Evolutionary conservation across 352 stramenopile species (phyloP).

Genomic region (Thalassiosira exigua): DNA sequence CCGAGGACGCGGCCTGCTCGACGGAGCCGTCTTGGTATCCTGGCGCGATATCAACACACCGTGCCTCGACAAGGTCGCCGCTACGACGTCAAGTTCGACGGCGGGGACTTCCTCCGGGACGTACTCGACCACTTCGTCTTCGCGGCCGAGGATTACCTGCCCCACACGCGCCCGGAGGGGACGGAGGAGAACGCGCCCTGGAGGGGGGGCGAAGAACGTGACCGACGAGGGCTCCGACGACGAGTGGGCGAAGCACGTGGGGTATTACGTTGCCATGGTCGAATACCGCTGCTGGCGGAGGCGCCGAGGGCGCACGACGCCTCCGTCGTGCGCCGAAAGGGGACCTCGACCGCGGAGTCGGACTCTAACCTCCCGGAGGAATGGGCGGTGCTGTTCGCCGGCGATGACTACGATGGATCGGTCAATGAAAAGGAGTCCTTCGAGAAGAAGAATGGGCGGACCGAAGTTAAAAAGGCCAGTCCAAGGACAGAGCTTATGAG

Average conservation of each 20-base stretch:
- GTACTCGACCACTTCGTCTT: slow-evolving; percentile 37
- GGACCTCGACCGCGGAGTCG: slow-evolving; percentile 4
- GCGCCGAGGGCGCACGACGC: slow-evolving; percentile 26
- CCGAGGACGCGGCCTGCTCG: neutral
- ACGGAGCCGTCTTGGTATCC: slow-evolving; percentile 11
- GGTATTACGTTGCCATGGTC: slow-evolving; percentile 42
- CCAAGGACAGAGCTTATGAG: no score
- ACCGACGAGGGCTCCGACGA: slow-evolving; percentile 17
- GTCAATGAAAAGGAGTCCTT: no score
- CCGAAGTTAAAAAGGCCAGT: no score
- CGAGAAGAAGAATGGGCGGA: no score
- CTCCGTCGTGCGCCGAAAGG: slow-evolving; percentile 11
- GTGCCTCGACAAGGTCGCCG: slow-evolving; percentile 4
- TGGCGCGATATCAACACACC: neutral
- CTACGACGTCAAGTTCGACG: slow-evolving; percentile 36
- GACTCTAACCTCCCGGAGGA: slow-evolving; percentile 35
- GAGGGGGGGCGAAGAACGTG: slow-evolving; percentile 27
- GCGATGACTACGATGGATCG: no score
- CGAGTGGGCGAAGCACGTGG: slow-evolving; percentile 30
- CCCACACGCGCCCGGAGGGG: neutral
- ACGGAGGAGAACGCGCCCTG: neutral
- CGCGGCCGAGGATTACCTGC: slow-evolving; percentile 16
- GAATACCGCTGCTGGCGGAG: slow-evolving; percentile 26
- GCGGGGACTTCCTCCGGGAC: slow-evolving; percentile 15
- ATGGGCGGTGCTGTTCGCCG: slow-evolving; percentile 2